These are phyloP conservation scores for Claviceps arundinis DNA, from an alignment of 2,329 filamentous ascomycete genomes.

Conservation along the genomic window DNA sequence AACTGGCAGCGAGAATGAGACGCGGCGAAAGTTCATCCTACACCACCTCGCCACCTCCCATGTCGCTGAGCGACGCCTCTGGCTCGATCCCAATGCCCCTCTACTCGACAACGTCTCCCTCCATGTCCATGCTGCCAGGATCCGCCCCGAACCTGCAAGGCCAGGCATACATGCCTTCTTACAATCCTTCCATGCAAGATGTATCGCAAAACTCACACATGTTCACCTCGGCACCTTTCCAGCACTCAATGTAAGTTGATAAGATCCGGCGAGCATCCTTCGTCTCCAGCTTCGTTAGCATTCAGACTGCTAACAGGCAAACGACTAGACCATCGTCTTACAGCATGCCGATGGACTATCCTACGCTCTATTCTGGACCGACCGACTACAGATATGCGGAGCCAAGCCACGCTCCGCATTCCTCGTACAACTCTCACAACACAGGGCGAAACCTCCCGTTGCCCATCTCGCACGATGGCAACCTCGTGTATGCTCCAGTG, in stretches of 20 bases:
- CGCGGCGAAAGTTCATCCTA: conserved; percentile 36
- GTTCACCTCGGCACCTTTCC: conserved; percentile 19
- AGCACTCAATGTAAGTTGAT: conserved; percentile 23
- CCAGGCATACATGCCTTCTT: conserved; percentile 35
- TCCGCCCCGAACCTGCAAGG: conserved; percentile 29
- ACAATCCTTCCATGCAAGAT: conserved; percentile 35
- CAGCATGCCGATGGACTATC: conserved; percentile 32
- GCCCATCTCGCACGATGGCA: conserved; percentile 22
- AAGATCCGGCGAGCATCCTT: not conserved
- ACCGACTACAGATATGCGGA: conserved; percentile 27
- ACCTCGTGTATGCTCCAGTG: conserved; percentile 30
- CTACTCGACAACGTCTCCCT: conserved; percentile 35
- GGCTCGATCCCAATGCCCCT: conserved; percentile 31
- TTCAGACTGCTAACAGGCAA: conserved; percentile 10
- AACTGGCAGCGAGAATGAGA: conserved; percentile 36
- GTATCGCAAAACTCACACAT: conserved; percentile 23
- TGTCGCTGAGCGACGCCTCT: conserved; percentile 25
- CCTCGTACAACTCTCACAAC: conserved; percentile 3
- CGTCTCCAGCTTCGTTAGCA: not conserved
- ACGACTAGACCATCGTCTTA: conserved; percentile 21
- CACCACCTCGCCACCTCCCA: conserved; percentile 23
- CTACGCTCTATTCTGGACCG: conserved; percentile 20
- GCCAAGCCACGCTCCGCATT: not conserved
- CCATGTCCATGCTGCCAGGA: conserved; percentile 38
- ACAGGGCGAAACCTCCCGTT: conserved; percentile 28